Evolutionary conservation across 345 rosid genomes (phyloP), one percentile per base, ranked within the genome.

Genomic region (Aegle marmelos): DNA sequence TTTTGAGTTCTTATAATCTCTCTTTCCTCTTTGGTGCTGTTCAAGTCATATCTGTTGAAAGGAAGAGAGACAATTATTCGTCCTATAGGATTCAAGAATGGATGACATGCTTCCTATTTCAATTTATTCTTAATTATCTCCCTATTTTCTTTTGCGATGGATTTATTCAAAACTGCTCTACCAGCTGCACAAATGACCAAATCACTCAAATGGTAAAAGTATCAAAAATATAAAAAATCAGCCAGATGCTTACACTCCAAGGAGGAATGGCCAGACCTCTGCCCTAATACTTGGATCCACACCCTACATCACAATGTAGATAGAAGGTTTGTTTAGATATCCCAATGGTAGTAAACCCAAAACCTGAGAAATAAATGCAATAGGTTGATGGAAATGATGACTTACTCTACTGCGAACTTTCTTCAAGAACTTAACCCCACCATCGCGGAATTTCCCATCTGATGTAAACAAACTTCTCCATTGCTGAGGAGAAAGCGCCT

Each of bases 251-350:
- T 89, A 96, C 99, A 96, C 98, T 80, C 98, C 98, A 69, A 96
- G 98, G 70, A 96, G 98, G 79, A 91, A 94, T 0, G 99, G 99
- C 99, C 99, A 96, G 60, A 96, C 98, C 81, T 94, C 97, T 0
- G 91, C 79, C 61, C 98, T 89, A 77, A 96, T 90, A 86, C 85
- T 88, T 48, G 97, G 98, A 90, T 96, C 90, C 78, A 96, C 86
- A 33, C 99, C 99, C 99, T 96, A 41, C 79, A 90, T n/a, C 24
- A 68, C 24, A 73, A 62, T 45, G 3, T 45, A 57, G 0, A 78
- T 69, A 34, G 68, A 45, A 76, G 50, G 75, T 65, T 65, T 81
- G 75, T 65, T 65, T 81, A 69, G 83, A 72, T 57, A 76, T 27
- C 56, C 33, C 25, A 19, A 76, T 22, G 48, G 64, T 60, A 50